A percentile compares a stretch with the other conserved stretches of the same genome.
Conservation (phyloP, 2,329 filamentous ascomycete genomes). For the Xylaria digitata region DNA sequence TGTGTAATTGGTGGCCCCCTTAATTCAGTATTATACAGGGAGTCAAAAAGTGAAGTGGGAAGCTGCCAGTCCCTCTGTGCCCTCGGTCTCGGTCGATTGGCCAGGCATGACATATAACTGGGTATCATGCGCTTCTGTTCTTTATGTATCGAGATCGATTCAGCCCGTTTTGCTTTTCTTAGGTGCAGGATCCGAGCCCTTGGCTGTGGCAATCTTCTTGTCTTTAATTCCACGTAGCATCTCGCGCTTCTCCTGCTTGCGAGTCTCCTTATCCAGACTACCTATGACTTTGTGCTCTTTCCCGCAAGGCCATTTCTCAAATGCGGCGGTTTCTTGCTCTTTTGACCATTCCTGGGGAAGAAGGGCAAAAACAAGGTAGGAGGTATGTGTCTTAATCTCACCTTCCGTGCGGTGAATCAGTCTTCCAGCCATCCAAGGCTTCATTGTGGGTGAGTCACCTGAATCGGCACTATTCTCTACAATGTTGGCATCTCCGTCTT, state of each 20-base stretch:
- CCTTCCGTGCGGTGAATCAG: constrained; percentile 84
- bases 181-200: constrained; percentile 34
- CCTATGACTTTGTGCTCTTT: constrained; percentile 65
- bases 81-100: background rate
- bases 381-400: constrained; percentile 95
- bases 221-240: constrained; percentile 60
- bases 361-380: constrained; percentile 94
- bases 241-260: constrained; percentile 68
- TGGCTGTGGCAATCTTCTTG: constrained; percentile 50
- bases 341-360: constrained; percentile 87
- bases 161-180: constrained; percentile 43
- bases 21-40: background rate
- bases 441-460: constrained; percentile 49
- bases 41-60: background rate
- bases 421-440: constrained; percentile 79
- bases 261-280: constrained; percentile 63
- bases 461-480: constrained; percentile 42
- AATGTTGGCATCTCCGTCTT: constrained; percentile 46
- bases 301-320: constrained; percentile 72
- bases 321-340: constrained; percentile 79
- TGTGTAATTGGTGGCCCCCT: background rate
- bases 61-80: background rate
- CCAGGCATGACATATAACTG: background rate
- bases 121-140: constrained; percentile 31
- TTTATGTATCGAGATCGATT: background rate